phyloP scores from a whole-genome alignment of 139 green algal species.

The Tetradesmus lagerheimii region DNA sequence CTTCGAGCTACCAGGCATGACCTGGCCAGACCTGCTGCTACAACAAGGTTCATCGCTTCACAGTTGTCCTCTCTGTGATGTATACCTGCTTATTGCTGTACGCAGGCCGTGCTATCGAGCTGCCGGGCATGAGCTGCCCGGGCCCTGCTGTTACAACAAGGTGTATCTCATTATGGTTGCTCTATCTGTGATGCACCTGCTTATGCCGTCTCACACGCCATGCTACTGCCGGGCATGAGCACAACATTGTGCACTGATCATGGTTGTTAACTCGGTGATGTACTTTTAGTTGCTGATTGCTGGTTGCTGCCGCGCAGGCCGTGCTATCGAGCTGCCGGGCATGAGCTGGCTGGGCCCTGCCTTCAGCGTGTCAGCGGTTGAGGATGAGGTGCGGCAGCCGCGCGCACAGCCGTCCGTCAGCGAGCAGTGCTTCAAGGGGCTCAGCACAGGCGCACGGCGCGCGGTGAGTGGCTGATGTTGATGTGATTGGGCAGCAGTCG shows the following conservation, averaged over 20 bases:
- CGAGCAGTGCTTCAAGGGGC: conserved; percentile 26
- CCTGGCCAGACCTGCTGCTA: too few species aligned
- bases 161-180: too few species aligned
- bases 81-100: neutral
- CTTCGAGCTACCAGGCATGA: too few species aligned
- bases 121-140: conserved; percentile 67
- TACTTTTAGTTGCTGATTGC: neutral
- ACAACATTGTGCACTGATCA: too few species aligned
- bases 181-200: too few species aligned
- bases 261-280: too few species aligned
- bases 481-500: neutral
- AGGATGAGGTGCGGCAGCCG: conserved; percentile 14
- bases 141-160: conserved; percentile 75
- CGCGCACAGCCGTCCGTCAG: conserved; percentile 11
- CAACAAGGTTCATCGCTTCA: too few species aligned
- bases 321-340: conserved; percentile 48
- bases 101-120: conserved; percentile 25
- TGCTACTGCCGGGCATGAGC: too few species aligned
- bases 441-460: conserved; percentile 8
- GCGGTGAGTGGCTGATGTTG: conserved; percentile 2
- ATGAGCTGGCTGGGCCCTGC: conserved; percentile 80
- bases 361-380: conserved; percentile 69
- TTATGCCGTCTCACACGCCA: too few species aligned
- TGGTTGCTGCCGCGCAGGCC: neutral
- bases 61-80: too few species aligned